phyloP scores from a whole-genome alignment of 495 filamentous ascomycete genomes.

The Lophiotrema nucula region DNA sequence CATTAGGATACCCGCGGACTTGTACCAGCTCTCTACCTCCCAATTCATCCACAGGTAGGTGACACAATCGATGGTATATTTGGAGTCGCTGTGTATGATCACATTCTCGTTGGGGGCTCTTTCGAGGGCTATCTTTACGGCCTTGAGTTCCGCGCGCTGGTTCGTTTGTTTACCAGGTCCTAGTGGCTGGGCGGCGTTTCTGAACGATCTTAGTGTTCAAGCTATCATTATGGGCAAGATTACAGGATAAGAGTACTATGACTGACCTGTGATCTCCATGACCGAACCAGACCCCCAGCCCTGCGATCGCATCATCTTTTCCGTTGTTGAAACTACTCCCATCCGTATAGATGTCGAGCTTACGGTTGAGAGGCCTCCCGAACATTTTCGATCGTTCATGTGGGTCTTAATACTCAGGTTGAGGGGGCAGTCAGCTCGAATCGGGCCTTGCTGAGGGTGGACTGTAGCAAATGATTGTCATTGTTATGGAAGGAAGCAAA shows the following conservation, averaged over 20 bases:
- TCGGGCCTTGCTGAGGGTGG: too few species aligned
- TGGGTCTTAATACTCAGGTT: too few species aligned
- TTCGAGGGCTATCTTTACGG: slow-evolving; percentile 79
- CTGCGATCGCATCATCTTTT: slow-evolving; percentile 64
- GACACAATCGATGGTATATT: slow-evolving; percentile 87
- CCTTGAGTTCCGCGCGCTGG: slow-evolving; percentile 89
- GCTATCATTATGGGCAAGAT: too few species aligned
- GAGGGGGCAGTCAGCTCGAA: too few species aligned
- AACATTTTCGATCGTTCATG: too few species aligned
- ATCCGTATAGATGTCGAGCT: slow-evolving; percentile 86
- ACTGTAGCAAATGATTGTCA: too few species aligned
- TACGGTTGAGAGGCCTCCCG: too few species aligned
- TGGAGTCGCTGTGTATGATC: slow-evolving; percentile 79
- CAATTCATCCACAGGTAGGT: slow-evolving; percentile 83
- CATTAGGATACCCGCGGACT: slow-evolving; percentile 63
- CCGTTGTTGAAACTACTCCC: slow-evolving; percentile 82
- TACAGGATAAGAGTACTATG: too few species aligned
- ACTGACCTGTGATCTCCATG: slow-evolving; percentile 64
- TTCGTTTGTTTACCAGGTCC: slow-evolving; percentile 78
- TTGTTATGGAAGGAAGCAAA: too few species aligned
- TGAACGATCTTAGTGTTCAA: too few species aligned
- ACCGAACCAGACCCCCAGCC: slow-evolving; percentile 87
- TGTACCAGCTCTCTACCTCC: too few species aligned
- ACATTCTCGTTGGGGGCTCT: slow-evolving; percentile 65
- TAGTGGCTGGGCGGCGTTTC: slow-evolving; percentile 81